Percentiles rank a stretch among this genome's conserved stretches.
phyloP scores from a whole-genome alignment of 2,329 filamentous ascomycete species.

The Escovopsis sp. region DNA sequence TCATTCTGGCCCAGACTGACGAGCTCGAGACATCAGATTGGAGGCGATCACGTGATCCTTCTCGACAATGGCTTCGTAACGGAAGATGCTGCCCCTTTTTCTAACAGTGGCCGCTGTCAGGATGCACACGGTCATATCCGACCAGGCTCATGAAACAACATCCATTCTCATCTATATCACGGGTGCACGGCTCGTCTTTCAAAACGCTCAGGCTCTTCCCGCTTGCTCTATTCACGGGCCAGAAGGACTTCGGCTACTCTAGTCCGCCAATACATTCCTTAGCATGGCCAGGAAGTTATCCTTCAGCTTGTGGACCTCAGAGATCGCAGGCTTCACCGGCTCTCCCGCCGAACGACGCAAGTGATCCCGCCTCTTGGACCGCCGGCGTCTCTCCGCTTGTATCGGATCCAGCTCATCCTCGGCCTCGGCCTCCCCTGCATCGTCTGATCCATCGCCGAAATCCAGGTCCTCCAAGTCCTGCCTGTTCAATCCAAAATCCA shows the following conservation, averaged over 20 bases:
- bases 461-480: conserved; percentile 77
- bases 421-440: conserved; percentile 56
- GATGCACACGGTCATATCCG: no score
- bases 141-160: no score
- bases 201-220: no score
- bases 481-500: conserved; percentile 81
- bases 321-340: conserved; percentile 65
- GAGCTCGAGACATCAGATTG: no score
- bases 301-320: conserved; percentile 64
- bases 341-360: conserved; percentile 70
- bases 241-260: conserved; percentile 9
- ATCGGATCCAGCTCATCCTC: conserved; percentile 80
- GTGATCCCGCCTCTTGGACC: conserved; percentile 64
- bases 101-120: no score
- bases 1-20: no score
- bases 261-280: conserved; percentile 65
- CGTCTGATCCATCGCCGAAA: conserved; percentile 25
- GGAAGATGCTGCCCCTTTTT: no score
- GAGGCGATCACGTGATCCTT: no score
- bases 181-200: no score
- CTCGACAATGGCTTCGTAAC: no score
- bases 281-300: conserved; percentile 74
- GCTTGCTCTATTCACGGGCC: no score
- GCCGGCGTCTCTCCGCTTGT: conserved; percentile 64
- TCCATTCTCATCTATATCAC: no score